These are phyloP conservation scores for Yamadazyma diddensiae DNA, from an alignment of 1,139 yeast species.

Conservation along the genomic window DNA sequence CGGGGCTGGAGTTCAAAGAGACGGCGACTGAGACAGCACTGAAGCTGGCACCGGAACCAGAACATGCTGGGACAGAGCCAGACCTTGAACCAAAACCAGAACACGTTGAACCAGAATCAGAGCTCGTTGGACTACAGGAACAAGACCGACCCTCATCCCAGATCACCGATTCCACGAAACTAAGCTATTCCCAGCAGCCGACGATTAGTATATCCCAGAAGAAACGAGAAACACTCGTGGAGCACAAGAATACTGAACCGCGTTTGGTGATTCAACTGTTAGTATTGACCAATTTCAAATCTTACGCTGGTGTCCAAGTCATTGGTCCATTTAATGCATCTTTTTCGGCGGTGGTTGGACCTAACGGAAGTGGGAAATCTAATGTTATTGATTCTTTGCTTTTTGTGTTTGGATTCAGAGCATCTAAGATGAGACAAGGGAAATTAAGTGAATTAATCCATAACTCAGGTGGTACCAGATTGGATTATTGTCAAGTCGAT, in stretches of 20 bases:
- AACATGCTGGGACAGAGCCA: no score
- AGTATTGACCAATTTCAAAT: slow-evolving; percentile 82
- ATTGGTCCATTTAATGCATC: slow-evolving; percentile 95
- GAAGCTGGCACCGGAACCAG: no score
- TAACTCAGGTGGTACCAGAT: slow-evolving; percentile 66
- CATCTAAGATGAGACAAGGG: slow-evolving; percentile 95
- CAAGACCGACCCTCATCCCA: background rate
- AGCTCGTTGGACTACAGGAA: background rate
- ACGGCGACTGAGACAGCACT: no score
- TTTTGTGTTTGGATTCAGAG: slow-evolving; percentile 96
- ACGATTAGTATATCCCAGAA: slow-evolving; percentile 13
- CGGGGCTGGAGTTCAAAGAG: no score
- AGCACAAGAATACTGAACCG: slow-evolving; percentile 29
- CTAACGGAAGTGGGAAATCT: slow-evolving; percentile 97
- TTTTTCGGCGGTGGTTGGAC: slow-evolving; percentile 98
- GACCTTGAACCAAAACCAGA: no score
- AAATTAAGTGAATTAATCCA: slow-evolving; percentile 89
- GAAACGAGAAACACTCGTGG: slow-evolving; percentile 9
- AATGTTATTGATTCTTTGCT: slow-evolving; percentile 95
- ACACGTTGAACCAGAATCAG: no score
- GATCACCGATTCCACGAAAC: background rate
- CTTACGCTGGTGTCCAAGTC: slow-evolving; percentile 91
- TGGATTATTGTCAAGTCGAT: slow-evolving; percentile 83
- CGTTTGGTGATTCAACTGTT: slow-evolving; percentile 74
- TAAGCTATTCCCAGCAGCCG: slow-evolving; percentile 12